These are phyloP conservation scores for Carpinus fangiana DNA, from an alignment of 306 rosid species.

Conservation along the genomic window DNA sequence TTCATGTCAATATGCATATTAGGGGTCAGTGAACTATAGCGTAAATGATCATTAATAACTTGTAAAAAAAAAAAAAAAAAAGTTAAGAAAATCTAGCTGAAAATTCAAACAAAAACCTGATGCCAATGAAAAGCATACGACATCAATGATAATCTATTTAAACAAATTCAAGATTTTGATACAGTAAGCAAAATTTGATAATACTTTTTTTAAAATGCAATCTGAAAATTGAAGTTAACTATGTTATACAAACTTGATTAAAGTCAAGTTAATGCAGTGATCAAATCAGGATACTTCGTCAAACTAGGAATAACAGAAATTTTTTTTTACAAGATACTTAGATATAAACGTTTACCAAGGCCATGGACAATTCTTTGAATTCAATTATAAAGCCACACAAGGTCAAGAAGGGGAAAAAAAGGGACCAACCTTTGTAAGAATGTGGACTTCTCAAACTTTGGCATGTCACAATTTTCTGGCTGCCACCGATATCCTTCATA, in stretches of 20 bases:
- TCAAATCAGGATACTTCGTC: not conserved
- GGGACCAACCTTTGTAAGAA: conserved; percentile 76
- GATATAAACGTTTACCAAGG: not conserved
- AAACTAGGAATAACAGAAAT: conserved; percentile 8
- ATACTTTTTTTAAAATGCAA: not conserved
- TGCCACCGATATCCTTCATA: conserved; percentile 84
- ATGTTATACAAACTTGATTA: not conserved
- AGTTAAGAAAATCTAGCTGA: not conserved
- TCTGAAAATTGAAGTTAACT: conserved; percentile 1
- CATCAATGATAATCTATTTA: not conserved
- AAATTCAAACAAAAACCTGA: not conserved
- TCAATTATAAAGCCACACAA: not conserved
- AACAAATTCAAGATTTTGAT: not conserved
- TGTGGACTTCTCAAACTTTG: conserved; percentile 60
- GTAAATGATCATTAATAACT: not conserved
- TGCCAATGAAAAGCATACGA: not conserved
- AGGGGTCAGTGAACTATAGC: not conserved
- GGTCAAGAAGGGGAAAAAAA: conserved; percentile 19
- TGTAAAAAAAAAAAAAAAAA: not conserved
- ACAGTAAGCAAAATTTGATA: not conserved
- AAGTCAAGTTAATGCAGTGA: not conserved
- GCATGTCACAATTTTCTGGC: conserved; percentile 75
- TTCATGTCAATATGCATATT: not conserved
- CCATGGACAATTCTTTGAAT: not conserved
- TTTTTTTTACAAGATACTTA: conserved; percentile 12